phyloP scores from a whole-genome alignment of 1,284 basidiomycete species.

The Sanghuangporus weigelae region DNA sequence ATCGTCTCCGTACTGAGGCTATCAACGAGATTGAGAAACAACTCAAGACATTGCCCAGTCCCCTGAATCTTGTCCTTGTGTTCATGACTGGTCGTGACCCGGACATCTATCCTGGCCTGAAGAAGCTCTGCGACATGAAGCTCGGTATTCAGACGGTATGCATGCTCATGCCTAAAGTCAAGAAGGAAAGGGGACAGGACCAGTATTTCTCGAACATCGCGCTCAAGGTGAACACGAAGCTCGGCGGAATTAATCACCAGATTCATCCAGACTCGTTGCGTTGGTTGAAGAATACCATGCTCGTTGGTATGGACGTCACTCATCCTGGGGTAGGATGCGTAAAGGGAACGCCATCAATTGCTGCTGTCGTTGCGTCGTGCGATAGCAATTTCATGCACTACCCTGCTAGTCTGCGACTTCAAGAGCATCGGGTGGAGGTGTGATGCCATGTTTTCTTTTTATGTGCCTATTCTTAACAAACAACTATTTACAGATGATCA shows the following conservation, averaged over 20 bases:
- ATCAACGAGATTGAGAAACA: constrained; percentile 6
- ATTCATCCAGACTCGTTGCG: constrained; percentile 48
- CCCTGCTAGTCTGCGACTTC: constrained; percentile 61
- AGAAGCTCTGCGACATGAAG: constrained; percentile 38
- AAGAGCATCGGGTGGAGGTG: constrained; percentile 58
- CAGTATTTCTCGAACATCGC: constrained; percentile 77
- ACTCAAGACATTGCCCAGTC: constrained; percentile 5
- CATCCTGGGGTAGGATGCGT: constrained; percentile 56
- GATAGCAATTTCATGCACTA: constrained; percentile 66
- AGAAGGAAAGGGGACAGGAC: constrained; percentile 49
- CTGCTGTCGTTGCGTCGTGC: constrained; percentile 69
- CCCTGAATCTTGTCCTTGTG: constrained; percentile 6
- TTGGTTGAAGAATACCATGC: constrained; percentile 72
- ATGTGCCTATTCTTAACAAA: constrained; percentile 8
- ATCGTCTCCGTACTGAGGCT: constrained; percentile 3
- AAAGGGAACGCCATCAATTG: constrained; percentile 67
- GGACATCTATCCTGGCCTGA: constrained; percentile 27
- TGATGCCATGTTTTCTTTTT: constrained; percentile 33
- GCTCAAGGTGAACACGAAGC: constrained; percentile 64
- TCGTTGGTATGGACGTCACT: constrained; percentile 78
- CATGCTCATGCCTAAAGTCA: constrained; percentile 24
- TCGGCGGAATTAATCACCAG: constrained; percentile 71
- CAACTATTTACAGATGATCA: constrained; percentile 50
- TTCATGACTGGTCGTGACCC: constrained; percentile 11
- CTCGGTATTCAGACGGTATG: constrained; percentile 30